Evolutionary conservation across 192 early-diverging fungal species (phyloP).

Genomic region (Entomortierella parvispora): DNA sequence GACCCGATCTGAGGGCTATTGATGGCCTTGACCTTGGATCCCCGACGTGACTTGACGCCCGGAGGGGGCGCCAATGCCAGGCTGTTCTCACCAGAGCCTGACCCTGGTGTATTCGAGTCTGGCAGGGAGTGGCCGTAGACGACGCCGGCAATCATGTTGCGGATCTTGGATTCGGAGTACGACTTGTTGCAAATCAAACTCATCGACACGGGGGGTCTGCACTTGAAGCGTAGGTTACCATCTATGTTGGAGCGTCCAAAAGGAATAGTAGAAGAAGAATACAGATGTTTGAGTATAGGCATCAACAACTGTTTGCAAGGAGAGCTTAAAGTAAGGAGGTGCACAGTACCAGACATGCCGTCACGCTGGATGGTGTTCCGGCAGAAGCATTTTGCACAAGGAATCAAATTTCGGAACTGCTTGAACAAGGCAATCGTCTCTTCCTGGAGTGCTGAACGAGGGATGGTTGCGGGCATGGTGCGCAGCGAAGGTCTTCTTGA

Average conservation of each 20-base stretch:
- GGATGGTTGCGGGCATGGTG: slow-evolving; percentile 27
- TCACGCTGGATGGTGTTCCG: slow-evolving; percentile 46
- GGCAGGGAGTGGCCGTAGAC: slow-evolving; percentile 35
- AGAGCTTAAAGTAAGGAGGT: too few species aligned
- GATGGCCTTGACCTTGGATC: slow-evolving; percentile 11
- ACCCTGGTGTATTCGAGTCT: slow-evolving; percentile 14
- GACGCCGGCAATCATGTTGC: slow-evolving; percentile 41
- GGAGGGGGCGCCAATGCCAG: slow-evolving; percentile 32
- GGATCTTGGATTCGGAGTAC: slow-evolving; percentile 40
- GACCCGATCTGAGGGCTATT: neutral
- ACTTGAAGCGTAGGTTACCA: slow-evolving; percentile 42
- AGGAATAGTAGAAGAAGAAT: neutral
- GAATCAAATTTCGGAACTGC: slow-evolving; percentile 30
- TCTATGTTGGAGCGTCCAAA: neutral
- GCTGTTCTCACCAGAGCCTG: slow-evolving; percentile 26
- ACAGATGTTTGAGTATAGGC: too few species aligned
- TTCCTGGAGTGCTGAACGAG: slow-evolving; percentile 30
- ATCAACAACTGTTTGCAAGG: too few species aligned
- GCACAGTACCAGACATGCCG: slow-evolving; percentile 49
- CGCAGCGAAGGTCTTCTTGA: slow-evolving; percentile 24
- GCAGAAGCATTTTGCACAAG: slow-evolving; percentile 37
- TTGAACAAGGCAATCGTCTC: slow-evolving; percentile 42
- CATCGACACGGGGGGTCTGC: slow-evolving; percentile 42
- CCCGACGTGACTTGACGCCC: slow-evolving; percentile 4
- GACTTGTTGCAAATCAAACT: slow-evolving; percentile 39